Percentiles rank a stretch among this genome's conserved stretches.
Evolutionary conservation across 768 basidiomycete genomes (phyloP).

Genomic region (Podaxis sp.): DNA sequence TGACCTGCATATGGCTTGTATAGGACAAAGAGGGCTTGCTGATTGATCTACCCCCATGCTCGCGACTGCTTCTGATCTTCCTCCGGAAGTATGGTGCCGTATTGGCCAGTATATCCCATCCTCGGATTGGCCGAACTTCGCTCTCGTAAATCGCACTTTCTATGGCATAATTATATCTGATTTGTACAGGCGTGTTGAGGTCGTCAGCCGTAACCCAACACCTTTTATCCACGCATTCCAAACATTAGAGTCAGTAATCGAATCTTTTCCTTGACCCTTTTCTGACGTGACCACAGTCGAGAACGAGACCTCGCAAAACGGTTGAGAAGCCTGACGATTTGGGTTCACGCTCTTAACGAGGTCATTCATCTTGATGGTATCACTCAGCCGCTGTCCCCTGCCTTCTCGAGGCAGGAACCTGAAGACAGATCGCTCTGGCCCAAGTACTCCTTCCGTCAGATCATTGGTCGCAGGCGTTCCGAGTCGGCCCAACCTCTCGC

Average conservation of each 20-base stretch:
- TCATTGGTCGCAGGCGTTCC: background rate
- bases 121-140: conserved; percentile 2
- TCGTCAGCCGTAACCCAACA: background rate
- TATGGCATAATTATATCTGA: conserved; percentile 1
- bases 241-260: background rate
- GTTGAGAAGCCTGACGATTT: background rate
- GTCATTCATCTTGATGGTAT: background rate
- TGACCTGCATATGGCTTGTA: too few relatives aligned
- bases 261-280: background rate
- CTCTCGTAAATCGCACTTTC: background rate
- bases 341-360: conserved; percentile 7
- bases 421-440: background rate
- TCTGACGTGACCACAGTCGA: background rate
- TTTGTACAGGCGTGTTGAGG: conserved; percentile 1
- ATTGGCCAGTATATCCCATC: background rate
- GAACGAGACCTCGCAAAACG: conserved; percentile 2
- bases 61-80: background rate
- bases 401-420: background rate
- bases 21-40: background rate
- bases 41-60: background rate
- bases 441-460: background rate
- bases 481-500: background rate
- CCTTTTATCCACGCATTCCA: conserved; percentile 1
- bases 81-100: conserved; percentile 4
- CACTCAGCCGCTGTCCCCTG: background rate